These are phyloP conservation scores for Lentinus tigrinus DNA, from an alignment of 768 basidiomycete species.

Conservation along the genomic window DNA sequence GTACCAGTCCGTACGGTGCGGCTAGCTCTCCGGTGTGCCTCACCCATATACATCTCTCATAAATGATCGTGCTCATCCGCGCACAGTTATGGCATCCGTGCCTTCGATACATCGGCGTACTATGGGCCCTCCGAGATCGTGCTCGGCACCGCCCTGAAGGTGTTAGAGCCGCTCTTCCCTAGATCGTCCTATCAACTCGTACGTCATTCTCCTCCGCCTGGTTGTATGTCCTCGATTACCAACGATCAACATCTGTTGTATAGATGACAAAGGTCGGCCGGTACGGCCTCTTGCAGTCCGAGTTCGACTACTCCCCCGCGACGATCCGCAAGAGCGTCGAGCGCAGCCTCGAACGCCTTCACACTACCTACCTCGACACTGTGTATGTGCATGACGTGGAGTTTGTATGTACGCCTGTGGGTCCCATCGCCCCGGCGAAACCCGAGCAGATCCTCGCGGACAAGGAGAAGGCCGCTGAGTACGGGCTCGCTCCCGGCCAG, in stretches of 20 bases:
- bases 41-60: neutral
- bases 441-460: constrained; percentile 52
- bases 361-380: constrained; percentile 75
- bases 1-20: constrained; percentile 65
- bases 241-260: neutral
- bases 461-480: constrained; percentile 54
- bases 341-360: constrained; percentile 65
- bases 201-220: constrained; percentile 16
- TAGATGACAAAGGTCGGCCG: constrained; percentile 89
- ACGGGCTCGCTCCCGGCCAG: constrained; percentile 62
- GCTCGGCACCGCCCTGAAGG: constrained; percentile 61
- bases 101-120: constrained; percentile 81
- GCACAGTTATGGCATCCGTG: constrained; percentile 71
- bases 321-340: constrained; percentile 66
- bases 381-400: constrained; percentile 88
- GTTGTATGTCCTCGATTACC: neutral
- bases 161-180: constrained; percentile 67
- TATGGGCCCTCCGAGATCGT: constrained; percentile 82
- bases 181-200: constrained; percentile 78
- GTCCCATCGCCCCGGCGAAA: constrained; percentile 52
- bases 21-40: constrained; percentile 67
- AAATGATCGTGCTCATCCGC: too few species aligned
- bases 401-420: constrained; percentile 58
- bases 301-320: constrained; percentile 73
- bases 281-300: constrained; percentile 48